Percentiles rank a stretch among this genome's conserved stretches.
Conservation (phyloP, 306 rosid species). For the Trifolium dubium region DNA sequence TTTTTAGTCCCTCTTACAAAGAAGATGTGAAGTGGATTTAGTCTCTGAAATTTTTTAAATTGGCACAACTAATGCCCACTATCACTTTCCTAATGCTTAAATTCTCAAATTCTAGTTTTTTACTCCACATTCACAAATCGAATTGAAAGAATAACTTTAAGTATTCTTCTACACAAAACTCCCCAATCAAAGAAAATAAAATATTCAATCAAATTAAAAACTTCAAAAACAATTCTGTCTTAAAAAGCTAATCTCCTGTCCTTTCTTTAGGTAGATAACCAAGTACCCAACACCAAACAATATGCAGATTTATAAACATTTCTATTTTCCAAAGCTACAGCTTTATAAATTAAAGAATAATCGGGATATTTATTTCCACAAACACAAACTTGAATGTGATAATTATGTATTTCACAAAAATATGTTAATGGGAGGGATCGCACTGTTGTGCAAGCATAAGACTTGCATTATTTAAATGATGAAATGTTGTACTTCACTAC, state of each 20-base stretch:
- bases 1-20: not conserved
- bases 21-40: not conserved
- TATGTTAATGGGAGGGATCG: not conserved
- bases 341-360: constrained; percentile 14
- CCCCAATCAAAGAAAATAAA: not conserved
- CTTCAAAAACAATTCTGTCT: too few relatives aligned
- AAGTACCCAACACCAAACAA: constrained; percentile 7
- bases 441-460: not conserved
- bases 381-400: not conserved
- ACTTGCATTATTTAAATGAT: constrained; percentile 26
- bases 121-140: not conserved
- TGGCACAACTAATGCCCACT: not conserved
- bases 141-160: not conserved
- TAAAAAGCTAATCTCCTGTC: not conserved
- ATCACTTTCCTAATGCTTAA: not conserved
- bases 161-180: not conserved
- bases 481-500: not conserved
- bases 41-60: not conserved
- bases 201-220: too few relatives aligned
- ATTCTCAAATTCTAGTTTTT: not conserved
- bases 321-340: not conserved
- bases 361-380: constrained; percentile 12
- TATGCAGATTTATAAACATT: not conserved
- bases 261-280: not conserved
- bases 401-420: constrained; percentile 17